Evolutionary conservation across 805 yeast species (phyloP).

Genomic region (Starmerella ratchasimensis): DNA sequence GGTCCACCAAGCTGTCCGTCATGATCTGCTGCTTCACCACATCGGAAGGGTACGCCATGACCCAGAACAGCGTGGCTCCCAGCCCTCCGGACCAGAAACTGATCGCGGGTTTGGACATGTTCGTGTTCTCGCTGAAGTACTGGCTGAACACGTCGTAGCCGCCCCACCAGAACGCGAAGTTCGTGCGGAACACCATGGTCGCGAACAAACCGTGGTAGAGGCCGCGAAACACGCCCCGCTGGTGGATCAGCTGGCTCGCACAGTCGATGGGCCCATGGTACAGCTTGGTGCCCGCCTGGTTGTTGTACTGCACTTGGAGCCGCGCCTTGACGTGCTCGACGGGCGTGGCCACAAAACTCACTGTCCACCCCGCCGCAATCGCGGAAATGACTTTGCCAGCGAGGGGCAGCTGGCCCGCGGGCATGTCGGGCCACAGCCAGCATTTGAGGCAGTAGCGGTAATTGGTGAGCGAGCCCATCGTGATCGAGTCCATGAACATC

Average conservation of each 20-base stretch:
- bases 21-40: conserved; percentile 76
- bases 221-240: conserved; percentile 51
- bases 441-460: conserved; percentile 58
- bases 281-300: conserved; percentile 42
- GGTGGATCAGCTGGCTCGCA: conserved; percentile 27
- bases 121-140: conserved; percentile 51
- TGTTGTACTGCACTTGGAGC: conserved; percentile 81
- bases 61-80: conserved; percentile 71
- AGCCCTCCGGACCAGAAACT: conserved; percentile 90
- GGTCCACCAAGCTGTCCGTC: conserved; percentile 63
- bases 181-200: conserved; percentile 76
- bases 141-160: conserved; percentile 68
- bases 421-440: conserved; percentile 43
- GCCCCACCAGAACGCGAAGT: conserved; percentile 90
- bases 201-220: conserved; percentile 70
- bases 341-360: conserved; percentile 90
- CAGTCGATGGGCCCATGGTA: conserved; percentile 77
- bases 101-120: conserved; percentile 50
- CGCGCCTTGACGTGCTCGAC: conserved; percentile 81
- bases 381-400: conserved; percentile 69
- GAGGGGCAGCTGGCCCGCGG: conserved; percentile 44
- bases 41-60: conserved; percentile 77
- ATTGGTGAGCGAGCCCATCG: conserved; percentile 74
- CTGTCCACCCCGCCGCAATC: conserved; percentile 72
- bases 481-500: conserved; percentile 85